phyloP scores from a whole-genome alignment of 1,284 basidiomycete genomes.

The Pisolithus thermaeus region DNA sequence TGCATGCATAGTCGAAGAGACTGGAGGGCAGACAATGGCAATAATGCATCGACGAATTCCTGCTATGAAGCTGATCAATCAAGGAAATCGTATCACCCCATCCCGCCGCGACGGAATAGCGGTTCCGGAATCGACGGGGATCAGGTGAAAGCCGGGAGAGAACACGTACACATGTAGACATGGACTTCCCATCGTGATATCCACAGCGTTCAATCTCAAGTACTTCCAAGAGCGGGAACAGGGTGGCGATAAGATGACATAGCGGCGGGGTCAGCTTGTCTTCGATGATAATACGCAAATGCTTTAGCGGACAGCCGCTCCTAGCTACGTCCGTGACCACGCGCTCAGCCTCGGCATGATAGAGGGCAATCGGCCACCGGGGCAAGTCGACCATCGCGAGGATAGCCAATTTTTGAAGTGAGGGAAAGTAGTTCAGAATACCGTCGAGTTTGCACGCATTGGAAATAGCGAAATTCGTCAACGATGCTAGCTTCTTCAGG shows the following conservation, averaged over 20 bases:
- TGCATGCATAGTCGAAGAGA: conserved; percentile 28
- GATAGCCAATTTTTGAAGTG: conserved; percentile 23
- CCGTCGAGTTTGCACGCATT: conserved; percentile 26
- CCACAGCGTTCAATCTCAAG: conserved; percentile 30
- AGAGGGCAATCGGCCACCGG: conserved; percentile 29
- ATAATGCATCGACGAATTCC: conserved; percentile 30
- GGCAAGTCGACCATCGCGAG: conserved; percentile 28
- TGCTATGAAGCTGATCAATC: conserved; percentile 22
- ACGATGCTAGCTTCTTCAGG: conserved; percentile 24
- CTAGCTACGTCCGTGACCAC: conserved; percentile 24
- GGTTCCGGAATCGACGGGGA: conserved; percentile 7
- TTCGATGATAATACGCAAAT: conserved; percentile 27
- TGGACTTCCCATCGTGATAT: conserved; percentile 30
- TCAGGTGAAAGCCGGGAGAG: conserved; percentile 5
- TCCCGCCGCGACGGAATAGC: conserved; percentile 18
- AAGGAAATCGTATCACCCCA: conserved; percentile 28
- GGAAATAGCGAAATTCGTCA: conserved; percentile 30
- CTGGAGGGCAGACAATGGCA: conserved; percentile 20
- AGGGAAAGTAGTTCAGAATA: conserved; percentile 26
- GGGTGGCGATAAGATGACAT: conserved; percentile 20
- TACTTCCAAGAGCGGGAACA: conserved; percentile 26
- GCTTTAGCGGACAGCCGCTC: conserved; percentile 28
- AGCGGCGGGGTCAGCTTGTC: conserved; percentile 28
- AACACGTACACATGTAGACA: conserved; percentile 30
- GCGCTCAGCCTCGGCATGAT: conserved; percentile 24